phyloP scores from a whole-genome alignment of 306 rosid genomes.

The Vigna unguiculata region DNA sequence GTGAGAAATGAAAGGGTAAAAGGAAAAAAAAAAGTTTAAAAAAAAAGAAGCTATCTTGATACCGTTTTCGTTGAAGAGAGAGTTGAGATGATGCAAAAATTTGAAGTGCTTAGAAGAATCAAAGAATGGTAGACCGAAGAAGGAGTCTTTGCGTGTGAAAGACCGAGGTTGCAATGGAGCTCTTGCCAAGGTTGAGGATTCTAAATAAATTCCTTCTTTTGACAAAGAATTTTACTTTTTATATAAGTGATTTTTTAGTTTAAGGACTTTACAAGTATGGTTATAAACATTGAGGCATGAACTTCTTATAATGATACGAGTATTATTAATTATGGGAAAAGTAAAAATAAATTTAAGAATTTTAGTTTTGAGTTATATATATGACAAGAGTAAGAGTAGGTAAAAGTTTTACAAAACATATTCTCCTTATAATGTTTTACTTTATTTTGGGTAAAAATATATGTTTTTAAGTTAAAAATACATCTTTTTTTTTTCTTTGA shows the following conservation, averaged over 20 bases:
- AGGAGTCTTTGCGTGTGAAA: not conserved
- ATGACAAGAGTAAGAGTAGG: too few species aligned
- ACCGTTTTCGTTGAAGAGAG: not conserved
- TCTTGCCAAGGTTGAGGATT: not conserved
- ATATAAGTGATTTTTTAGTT: not conserved
- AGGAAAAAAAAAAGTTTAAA: too few species aligned
- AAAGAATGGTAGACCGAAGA: not conserved
- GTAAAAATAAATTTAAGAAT: too few species aligned
- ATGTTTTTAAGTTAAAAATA: too few species aligned
- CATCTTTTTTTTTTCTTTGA: too few species aligned
- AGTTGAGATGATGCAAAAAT: not conserved
- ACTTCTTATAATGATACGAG: too few species aligned
- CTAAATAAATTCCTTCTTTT: not conserved
- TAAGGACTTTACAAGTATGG: not conserved
- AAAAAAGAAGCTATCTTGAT: not conserved
- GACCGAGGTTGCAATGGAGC: not conserved
- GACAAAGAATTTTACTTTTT: not conserved
- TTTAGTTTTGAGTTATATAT: too few species aligned
- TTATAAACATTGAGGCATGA: too few species aligned
- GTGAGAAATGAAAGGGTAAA: not conserved
- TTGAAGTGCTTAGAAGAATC: not conserved
- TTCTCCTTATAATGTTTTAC: too few species aligned
- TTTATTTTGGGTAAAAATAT: too few species aligned
- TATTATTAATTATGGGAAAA: too few species aligned
- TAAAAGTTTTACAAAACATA: too few species aligned